Percentiles rank a stretch among this genome's conserved stretches.
Conservation (phyloP, 768 basidiomycete species). For the Amylocystis lapponica region DNA sequence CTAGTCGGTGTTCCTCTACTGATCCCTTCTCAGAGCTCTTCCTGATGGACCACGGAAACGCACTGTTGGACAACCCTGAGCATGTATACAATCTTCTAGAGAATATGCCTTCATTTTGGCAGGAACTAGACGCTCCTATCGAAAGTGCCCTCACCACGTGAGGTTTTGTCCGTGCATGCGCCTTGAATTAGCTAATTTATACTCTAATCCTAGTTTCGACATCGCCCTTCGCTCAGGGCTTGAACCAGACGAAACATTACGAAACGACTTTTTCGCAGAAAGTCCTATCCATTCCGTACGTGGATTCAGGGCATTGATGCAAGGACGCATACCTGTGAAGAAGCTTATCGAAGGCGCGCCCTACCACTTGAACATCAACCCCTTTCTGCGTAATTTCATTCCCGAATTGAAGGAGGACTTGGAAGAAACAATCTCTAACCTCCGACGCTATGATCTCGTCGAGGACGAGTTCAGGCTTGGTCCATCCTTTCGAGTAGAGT, state of each 20-base stretch:
- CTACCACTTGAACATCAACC: constrained; percentile 50
- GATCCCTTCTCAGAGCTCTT: constrained; percentile 2
- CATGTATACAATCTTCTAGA: constrained; percentile 46
- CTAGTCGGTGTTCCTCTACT: constrained; percentile 3
- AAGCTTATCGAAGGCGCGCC: constrained; percentile 34
- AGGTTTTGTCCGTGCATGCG: constrained; percentile 10
- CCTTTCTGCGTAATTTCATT: constrained; percentile 40
- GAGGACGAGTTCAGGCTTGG: constrained; percentile 32
- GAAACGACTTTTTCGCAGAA: constrained; percentile 56
- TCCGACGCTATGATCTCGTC: constrained; percentile 41
- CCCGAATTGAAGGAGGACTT: constrained; percentile 31
- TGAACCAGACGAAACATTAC: constrained; percentile 36
- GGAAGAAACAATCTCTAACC: constrained; percentile 29
- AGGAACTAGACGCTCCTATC: constrained; percentile 38
- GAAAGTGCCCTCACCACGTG: constrained; percentile 63
- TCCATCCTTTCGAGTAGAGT: constrained; percentile 41
- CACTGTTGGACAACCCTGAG: constrained; percentile 26
- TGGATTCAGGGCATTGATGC: constrained; percentile 47
- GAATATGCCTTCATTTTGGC: constrained; percentile 51
- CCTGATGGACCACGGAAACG: background rate
- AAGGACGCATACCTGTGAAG: constrained; percentile 39
- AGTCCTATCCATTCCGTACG: constrained; percentile 44
- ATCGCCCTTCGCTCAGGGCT: constrained; percentile 49
- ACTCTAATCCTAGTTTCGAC: constrained; percentile 45
- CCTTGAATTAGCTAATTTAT: background rate